These are phyloP conservation scores for Cadophora sp. DNA, from an alignment of 2,329 filamentous ascomycete species.

Conservation along the genomic window DNA sequence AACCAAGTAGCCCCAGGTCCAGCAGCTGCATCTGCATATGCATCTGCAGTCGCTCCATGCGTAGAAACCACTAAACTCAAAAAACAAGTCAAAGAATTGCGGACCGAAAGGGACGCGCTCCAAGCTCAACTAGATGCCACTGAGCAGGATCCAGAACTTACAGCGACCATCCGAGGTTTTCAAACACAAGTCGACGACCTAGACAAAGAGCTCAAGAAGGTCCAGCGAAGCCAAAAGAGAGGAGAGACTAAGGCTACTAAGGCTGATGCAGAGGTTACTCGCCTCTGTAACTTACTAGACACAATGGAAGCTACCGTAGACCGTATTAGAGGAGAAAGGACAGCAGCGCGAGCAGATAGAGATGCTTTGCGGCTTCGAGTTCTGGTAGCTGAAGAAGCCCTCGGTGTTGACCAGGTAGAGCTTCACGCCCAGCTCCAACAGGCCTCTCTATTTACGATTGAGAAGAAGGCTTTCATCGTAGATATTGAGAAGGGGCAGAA, in stretches of 20 bases:
- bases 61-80: not conserved
- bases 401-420: not conserved
- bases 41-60: no score
- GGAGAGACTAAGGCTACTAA: not conserved
- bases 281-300: not conserved
- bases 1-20: not conserved
- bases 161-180: constrained; percentile 27
- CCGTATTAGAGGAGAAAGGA: constrained; percentile 8
- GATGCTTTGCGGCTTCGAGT: not conserved
- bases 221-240: not conserved
- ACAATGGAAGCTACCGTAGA: not conserved
- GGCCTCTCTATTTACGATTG: no score
- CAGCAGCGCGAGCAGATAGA: not conserved
- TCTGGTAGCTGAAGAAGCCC: not conserved
- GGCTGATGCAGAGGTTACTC: not conserved
- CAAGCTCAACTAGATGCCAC: not conserved
- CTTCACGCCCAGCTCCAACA: not conserved
- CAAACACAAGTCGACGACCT: constrained; percentile 8
- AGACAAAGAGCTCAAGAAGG: not conserved
- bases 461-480: no score
- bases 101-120: not conserved
- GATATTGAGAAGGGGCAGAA: no score
- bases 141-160: not conserved
- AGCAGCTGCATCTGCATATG: not conserved
- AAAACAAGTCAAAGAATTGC: constrained; percentile 13